Conservation (phyloP, 768 basidiomycete genomes). For the Naganishia kalamii region DNA sequence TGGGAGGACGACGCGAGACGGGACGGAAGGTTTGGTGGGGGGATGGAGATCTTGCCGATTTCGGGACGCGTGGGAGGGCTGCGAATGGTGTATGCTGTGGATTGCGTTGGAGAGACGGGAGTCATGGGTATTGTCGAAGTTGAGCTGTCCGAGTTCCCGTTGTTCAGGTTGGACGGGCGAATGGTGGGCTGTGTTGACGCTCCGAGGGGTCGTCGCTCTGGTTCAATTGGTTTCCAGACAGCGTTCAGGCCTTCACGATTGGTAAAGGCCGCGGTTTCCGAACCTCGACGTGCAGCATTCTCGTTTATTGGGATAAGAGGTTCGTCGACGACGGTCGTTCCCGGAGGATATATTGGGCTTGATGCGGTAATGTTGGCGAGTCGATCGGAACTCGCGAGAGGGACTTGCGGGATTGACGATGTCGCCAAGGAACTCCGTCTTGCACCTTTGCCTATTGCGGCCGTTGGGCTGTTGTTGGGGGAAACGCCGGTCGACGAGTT, state of each 20-base stretch:
- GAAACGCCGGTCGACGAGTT: background rate
- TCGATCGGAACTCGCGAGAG: background rate
- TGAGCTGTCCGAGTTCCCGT: background rate
- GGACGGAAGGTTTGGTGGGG: background rate
- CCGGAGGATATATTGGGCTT: background rate
- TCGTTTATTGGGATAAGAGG: background rate
- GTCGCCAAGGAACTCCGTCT: slow-evolving; percentile 5
- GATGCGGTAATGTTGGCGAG: background rate
- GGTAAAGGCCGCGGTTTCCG: no score
- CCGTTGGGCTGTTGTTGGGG: background rate
- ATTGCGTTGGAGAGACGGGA: background rate
- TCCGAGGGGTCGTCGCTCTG: background rate
- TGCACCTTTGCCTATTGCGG: background rate
- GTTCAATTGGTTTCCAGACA: slow-evolving; percentile 4
- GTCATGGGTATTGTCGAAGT: background rate
- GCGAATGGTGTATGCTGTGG: background rate
- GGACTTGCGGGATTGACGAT: background rate
- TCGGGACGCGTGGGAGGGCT: background rate
- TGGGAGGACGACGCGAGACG: background rate
- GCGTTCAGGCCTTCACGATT: background rate
- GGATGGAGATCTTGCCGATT: slow-evolving; percentile 4
- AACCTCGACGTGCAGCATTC: background rate
- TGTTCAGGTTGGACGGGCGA: background rate
- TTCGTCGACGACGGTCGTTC: background rate
- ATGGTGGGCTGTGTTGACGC: background rate